These are phyloP conservation scores for Ichthyophthirius multifiliis DNA, from an alignment of 169 alveolate species.

Conservation along the genomic window DNA sequence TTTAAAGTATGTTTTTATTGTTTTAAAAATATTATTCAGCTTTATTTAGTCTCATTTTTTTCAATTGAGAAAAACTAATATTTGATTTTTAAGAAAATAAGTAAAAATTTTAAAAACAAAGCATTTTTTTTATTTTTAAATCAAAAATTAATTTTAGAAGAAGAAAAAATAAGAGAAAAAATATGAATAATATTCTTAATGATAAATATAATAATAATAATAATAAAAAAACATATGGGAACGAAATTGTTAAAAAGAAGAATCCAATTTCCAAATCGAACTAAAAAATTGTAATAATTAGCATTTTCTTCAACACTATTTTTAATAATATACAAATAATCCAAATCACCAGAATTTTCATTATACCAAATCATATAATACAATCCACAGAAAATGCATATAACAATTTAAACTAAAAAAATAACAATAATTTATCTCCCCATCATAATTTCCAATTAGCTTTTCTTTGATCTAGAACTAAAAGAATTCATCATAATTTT, in stretches of 20 bases:
- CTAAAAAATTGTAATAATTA: conserved; percentile 23
- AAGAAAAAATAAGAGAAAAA: too few species aligned
- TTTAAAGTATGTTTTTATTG: too few species aligned
- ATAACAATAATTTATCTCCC: conserved; percentile 15
- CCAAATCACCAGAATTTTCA: background rate
- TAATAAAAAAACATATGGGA: conserved; percentile 55
- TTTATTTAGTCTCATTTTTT: too few species aligned
- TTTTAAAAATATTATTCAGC: too few species aligned
- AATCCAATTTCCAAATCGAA: conserved; percentile 52
- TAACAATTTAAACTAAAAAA: conserved; percentile 15
- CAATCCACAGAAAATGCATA: conserved; percentile 17
- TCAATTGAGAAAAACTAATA: too few species aligned
- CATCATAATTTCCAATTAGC: conserved; percentile 34
- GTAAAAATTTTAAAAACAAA: too few species aligned
- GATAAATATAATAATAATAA: too few species aligned
- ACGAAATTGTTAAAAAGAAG: conserved; percentile 68
- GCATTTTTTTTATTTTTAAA: too few species aligned
- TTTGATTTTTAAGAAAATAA: too few species aligned
- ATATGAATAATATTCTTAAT: too few species aligned
- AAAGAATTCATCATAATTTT: conserved; percentile 80
- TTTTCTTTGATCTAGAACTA: conserved; percentile 27
- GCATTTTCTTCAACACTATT: conserved; percentile 3
- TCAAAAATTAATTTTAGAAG: too few species aligned
- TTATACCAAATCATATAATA: conserved; percentile 17
- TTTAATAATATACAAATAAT: background rate